Percentiles rank a stretch among this genome's conserved stretches.
These are phyloP conservation scores for Syzygium jambos DNA, from an alignment of 345 rosid genomes.

Conservation along the genomic window DNA sequence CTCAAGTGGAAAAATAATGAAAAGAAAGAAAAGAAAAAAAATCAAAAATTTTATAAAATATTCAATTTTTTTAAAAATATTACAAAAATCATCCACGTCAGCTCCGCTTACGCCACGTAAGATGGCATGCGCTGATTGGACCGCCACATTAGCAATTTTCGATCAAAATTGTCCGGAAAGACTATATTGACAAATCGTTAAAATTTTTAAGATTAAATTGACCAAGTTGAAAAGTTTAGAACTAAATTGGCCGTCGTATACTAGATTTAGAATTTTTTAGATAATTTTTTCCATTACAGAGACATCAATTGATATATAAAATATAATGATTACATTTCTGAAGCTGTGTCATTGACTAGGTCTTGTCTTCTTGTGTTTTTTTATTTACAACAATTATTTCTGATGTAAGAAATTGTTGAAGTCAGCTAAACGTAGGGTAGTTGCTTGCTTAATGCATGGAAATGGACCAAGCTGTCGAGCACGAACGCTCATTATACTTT, in stretches of 20 bases:
- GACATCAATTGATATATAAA: background rate
- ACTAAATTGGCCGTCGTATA: background rate
- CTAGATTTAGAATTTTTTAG: background rate
- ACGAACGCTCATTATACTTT: background rate
- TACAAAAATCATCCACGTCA: background rate
- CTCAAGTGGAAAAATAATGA: background rate
- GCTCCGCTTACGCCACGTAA: background rate
- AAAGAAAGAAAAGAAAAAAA: background rate
- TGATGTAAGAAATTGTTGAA: background rate
- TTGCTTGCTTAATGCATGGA: background rate
- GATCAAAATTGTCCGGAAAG: background rate
- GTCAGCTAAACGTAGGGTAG: background rate
- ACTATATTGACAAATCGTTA: background rate
- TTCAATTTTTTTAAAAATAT: no score
- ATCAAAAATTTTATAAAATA: no score
- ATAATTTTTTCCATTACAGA: background rate
- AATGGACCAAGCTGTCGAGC: background rate
- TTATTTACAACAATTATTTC: background rate
- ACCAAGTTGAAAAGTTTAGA: background rate
- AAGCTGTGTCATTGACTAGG: background rate
- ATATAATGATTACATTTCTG: background rate
- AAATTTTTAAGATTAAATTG: background rate
- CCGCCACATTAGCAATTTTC: background rate
- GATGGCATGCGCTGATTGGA: background rate
- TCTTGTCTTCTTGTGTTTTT: background rate